Conservation (phyloP, 345 rosid genomes). For the Gossypium stocksii region DNA sequence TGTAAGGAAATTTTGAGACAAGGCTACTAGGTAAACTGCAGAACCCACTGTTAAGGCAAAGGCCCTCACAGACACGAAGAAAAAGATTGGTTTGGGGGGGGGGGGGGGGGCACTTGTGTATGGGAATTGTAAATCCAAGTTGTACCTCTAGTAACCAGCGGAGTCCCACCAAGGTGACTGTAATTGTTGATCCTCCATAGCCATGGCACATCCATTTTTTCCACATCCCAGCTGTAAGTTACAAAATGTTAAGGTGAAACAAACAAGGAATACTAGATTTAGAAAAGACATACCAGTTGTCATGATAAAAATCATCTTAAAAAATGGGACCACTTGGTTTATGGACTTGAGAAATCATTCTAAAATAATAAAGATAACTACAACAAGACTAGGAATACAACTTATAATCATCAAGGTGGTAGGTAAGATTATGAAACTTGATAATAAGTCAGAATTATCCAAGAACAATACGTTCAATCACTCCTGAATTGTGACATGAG, state of each 20-base stretch:
- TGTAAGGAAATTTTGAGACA: not conserved
- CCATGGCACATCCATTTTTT: not conserved
- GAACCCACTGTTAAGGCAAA: not conserved
- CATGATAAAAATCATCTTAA: slow-evolving; percentile 8
- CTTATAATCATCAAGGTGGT: not conserved
- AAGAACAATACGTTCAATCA: slow-evolving; percentile 2
- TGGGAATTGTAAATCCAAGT: not conserved
- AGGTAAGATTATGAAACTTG: not conserved
- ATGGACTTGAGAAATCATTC: not conserved
- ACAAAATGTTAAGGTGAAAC: not conserved
- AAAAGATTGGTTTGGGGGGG: not conserved
- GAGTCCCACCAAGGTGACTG: not conserved
- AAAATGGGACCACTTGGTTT: not conserved
- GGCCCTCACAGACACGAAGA: not conserved
- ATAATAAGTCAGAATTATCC: not conserved
- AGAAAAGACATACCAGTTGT: slow-evolving; percentile 2
- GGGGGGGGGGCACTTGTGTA: not conserved
- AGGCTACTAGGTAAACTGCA: not conserved
- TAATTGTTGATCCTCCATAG: not conserved
- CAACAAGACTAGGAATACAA: not conserved
- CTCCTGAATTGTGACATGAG: not conserved
- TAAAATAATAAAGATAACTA: not conserved
- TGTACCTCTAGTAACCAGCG: not conserved
- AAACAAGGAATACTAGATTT: slow-evolving; percentile 4
- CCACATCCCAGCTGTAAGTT: slow-evolving; percentile 3